Base-by-base conservation (phyloP, 2,329 filamentous ascomycete genomes). In the Neofusicoccum ribis region DNA sequence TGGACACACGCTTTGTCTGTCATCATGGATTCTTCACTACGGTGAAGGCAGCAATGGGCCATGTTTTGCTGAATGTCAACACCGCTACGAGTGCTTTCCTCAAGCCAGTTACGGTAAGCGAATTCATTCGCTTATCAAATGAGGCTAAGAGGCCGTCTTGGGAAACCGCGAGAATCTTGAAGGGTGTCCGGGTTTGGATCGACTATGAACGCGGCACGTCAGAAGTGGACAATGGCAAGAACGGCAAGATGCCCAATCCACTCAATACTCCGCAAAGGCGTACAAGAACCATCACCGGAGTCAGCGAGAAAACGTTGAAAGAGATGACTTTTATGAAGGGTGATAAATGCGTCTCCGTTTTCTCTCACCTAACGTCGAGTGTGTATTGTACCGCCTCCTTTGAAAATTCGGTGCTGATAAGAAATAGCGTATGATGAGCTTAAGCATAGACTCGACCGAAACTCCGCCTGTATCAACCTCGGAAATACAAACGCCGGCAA, bases 31-130 rank as follows among this genome's bases (percentile, higher is more conserved):
- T 43, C 17, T 59, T 43, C 7, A 20, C 41, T 2, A 44, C 37
- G 4, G 39, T 68, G 41, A 67, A 66, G 58, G 52, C 63, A 3
- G 66, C 65, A 2, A 59, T 67, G 56, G 64, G 63, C 0, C 64
- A 43, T 11, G 6, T 34, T 37, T 37, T 59, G 2, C 23, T 61
- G 1, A 61, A 61, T 9, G 12, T 61, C 9, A 61, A 61, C 27
- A 23, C 27, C 3, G 58, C 58, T 0, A 49, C 27, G 0, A 47
- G 39, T 5, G 58, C 31, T 8, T 61, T 61, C 43, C 47, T 61
- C 27, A 12, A 20, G 14, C 58, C 58, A 1, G 15, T 61, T 9
- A 9, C 5, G 9, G 23, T 61, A 15, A 14, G 8, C 15, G 5
- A 49, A 7, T 49, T 49, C 14, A 20, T 49, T 9, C 0, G 4